Evolutionary conservation across 768 basidiomycete genomes (phyloP).

Genomic region (Neoboletus brunneissimus): DNA sequence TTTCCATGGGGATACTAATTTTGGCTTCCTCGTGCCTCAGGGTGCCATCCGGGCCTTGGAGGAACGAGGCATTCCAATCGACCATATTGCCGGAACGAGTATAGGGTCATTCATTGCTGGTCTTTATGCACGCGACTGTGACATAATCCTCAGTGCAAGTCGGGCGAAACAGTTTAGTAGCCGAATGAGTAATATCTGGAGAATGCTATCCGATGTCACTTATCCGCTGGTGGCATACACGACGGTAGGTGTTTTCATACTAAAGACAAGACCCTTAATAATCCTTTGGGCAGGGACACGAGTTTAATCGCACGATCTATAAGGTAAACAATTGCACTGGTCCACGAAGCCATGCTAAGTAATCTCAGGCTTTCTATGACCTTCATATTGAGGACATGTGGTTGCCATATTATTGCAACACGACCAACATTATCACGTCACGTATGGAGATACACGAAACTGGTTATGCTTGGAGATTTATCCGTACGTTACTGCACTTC

Average conservation of each 20-base stretch:
- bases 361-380: constrained; percentile 77
- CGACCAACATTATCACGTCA: constrained; percentile 94
- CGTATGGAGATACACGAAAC: constrained; percentile 97
- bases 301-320: constrained; percentile 93
- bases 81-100: constrained; percentile 91
- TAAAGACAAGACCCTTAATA: neutral
- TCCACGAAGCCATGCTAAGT: constrained; percentile 5
- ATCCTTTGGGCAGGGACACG: constrained; percentile 65
- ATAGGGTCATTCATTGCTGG: constrained; percentile 94
- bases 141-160: constrained; percentile 80
- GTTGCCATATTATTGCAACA: constrained; percentile 97
- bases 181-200: constrained; percentile 92
- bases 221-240: constrained; percentile 77
- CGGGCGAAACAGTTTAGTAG: constrained; percentile 89
- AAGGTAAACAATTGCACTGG: constrained; percentile 48
- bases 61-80: constrained; percentile 90
- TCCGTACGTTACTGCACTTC: constrained; percentile 49
- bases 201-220: constrained; percentile 88
- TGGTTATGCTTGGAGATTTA: constrained; percentile 97
- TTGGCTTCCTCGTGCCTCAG: constrained; percentile 37
- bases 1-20: constrained; percentile 8
- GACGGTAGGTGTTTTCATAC: constrained; percentile 43
- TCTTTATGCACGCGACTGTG: constrained; percentile 91
- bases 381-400: constrained; percentile 98
- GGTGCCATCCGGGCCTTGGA: constrained; percentile 92